Evolutionary conservation across 345 rosid species (phyloP).

Genomic region (Citrus sinensis): DNA sequence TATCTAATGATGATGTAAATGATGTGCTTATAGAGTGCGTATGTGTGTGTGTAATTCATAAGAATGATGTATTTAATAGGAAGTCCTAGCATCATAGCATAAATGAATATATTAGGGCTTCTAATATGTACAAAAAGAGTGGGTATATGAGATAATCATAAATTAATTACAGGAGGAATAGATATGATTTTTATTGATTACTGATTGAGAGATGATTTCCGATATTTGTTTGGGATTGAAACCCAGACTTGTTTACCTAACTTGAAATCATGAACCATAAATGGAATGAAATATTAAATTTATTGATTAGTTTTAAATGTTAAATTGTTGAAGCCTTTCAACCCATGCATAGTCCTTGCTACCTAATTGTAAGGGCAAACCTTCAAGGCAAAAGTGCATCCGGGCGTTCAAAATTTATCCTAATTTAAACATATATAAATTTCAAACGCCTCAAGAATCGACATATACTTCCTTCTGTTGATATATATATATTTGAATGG

Average conservation of each 20-base stretch:
- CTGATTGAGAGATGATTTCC: neutral
- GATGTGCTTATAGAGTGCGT: neutral
- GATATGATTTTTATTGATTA: neutral
- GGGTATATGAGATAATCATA: neutral
- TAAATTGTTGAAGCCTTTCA: no score
- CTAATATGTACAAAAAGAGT: neutral
- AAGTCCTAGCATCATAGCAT: neutral
- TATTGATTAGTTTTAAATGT: neutral
- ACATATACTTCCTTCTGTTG: no score
- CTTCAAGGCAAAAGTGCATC: no score
- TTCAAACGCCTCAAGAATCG: no score
- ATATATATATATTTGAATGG: no score
- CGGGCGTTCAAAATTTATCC: no score
- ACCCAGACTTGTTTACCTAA: neutral
- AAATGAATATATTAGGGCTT: neutral
- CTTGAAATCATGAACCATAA: conserved; percentile 1
- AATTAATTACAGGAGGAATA: neutral
- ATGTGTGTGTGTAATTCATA: neutral
- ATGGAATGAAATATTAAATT: neutral
- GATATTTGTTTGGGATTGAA: neutral
- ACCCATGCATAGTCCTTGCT: no score
- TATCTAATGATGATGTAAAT: neutral
- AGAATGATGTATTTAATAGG: neutral
- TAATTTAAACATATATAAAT: no score
- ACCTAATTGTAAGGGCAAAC: no score